phyloP scores from a whole-genome alignment of 352 stramenopile species.

The Phytophthora idaei region DNA sequence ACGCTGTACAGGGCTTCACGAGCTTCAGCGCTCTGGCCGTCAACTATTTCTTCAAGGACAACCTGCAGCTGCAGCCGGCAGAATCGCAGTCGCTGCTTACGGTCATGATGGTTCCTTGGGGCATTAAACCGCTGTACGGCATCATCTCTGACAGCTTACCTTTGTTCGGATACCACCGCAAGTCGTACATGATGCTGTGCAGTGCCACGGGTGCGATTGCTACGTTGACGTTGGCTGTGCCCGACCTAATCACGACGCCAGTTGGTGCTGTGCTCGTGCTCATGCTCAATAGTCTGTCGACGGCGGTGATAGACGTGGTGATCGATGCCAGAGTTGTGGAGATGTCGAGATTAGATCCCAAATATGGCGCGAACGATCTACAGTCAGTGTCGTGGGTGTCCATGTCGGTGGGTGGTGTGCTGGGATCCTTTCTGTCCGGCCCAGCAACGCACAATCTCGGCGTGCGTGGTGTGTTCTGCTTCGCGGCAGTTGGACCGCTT shows the following conservation, averaged over 20 bases:
- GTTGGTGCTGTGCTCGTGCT: conserved; percentile 62
- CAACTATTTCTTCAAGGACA: conserved; percentile 98
- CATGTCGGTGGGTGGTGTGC: conserved; percentile 91
- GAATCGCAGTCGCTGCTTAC: conserved; percentile 94
- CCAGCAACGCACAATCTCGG: conserved; percentile 91
- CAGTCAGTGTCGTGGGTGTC: conserved; percentile 96
- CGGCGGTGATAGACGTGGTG: conserved; percentile 96
- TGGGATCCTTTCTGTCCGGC: conserved; percentile 93
- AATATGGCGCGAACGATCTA: conserved; percentile 91
- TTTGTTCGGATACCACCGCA: conserved; percentile 93
- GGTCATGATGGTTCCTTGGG: conserved; percentile 95
- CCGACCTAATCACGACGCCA: conserved; percentile 58
- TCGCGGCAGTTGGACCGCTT: conserved; percentile 90
- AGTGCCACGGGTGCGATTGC: conserved; percentile 68
- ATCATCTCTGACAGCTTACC: conserved; percentile 96
- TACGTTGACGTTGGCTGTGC: conserved; percentile 68
- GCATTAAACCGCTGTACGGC: conserved; percentile 96
- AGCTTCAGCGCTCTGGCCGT: conserved; percentile 92
- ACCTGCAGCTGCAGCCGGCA: conserved; percentile 93
- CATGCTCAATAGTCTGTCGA: conserved; percentile 86
- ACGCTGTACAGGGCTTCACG: conserved; percentile 94
- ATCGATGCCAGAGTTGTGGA: conserved; percentile 97
- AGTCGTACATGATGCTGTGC: conserved; percentile 94
- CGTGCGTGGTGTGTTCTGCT: conserved; percentile 92
- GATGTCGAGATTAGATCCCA: conserved; percentile 88